These are phyloP conservation scores for Nothophoma quercina DNA, from an alignment of 2,329 filamentous ascomycete genomes.

Conservation along the genomic window DNA sequence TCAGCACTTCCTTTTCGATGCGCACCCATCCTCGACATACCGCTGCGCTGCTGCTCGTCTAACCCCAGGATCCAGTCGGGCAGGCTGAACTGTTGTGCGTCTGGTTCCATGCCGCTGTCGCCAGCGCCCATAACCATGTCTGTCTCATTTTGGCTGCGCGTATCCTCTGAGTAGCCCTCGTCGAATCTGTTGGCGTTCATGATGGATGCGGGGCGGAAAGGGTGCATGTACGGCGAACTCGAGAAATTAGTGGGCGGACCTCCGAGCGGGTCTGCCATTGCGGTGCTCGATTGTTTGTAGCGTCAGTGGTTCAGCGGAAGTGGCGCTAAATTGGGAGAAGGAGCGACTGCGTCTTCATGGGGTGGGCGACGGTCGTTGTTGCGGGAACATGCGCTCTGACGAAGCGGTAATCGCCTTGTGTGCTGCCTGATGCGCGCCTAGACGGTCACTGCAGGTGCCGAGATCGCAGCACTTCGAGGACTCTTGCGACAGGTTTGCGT, in stretches of 20 bases:
- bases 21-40: conserved; percentile 46
- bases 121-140: conserved; percentile 51
- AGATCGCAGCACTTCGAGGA: not conserved
- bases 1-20: conserved; percentile 8
- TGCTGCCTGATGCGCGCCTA: conserved; percentile 13
- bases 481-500: not conserved
- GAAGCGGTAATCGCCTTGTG: conserved; percentile 4
- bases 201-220: conserved; percentile 46
- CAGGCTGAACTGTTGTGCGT: conserved; percentile 48
- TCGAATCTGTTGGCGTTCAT: conserved; percentile 63
- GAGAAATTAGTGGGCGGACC: conserved; percentile 33
- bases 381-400: not conserved
- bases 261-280: conserved; percentile 42
- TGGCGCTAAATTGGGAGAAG: not conserved
- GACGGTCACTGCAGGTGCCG: not conserved
- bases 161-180: conserved; percentile 87
- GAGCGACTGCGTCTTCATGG: not conserved
- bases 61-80: conserved; percentile 64
- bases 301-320: not conserved
- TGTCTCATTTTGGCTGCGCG: conserved; percentile 57
- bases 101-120: conserved; percentile 44
- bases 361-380: not conserved
- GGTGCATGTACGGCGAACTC: conserved; percentile 45
- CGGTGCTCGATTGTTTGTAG: conserved; percentile 18
- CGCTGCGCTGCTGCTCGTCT: conserved; percentile 63